Percentiles rank a stretch among this genome's conserved stretches.
Evolutionary conservation across 2,329 filamentous ascomycete species (phyloP).

Genomic region (Trichoderma simmonsii): DNA sequence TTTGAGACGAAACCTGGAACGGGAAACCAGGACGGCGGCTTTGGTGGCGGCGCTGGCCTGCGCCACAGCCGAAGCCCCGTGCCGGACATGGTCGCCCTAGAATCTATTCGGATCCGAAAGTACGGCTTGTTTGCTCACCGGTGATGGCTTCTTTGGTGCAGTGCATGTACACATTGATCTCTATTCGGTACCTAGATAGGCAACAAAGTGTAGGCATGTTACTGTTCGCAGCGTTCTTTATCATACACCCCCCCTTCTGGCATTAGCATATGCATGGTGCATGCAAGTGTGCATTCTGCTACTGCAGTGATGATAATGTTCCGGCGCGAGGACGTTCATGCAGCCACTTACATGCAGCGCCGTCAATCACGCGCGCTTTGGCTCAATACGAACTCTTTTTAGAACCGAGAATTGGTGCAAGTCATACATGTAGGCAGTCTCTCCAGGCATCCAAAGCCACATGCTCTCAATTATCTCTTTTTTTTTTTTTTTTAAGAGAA

Average conservation of each 20-base stretch:
- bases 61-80: conserved; percentile 7
- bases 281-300: not conserved
- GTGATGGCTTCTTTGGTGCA: not conserved
- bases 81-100: not conserved
- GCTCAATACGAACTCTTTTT: not conserved
- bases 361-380: not conserved
- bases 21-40: not conserved
- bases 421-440: not conserved
- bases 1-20: not conserved
- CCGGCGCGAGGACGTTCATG: not conserved
- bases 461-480: not conserved
- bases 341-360: not conserved
- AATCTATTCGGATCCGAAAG: conserved; percentile 1
- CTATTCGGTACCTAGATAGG: not conserved
- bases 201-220: not conserved
- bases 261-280: not conserved
- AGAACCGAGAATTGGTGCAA: not conserved
- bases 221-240: not conserved
- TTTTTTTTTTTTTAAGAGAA: not conserved
- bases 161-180: not conserved
- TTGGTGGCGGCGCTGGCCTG: not conserved
- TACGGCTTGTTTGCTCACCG: not conserved
- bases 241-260: not conserved
- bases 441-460: not conserved
- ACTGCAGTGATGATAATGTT: not conserved